Conservation (phyloP, 495 filamentous ascomycete genomes). For the Aspergillus bertholletiae region DNA sequence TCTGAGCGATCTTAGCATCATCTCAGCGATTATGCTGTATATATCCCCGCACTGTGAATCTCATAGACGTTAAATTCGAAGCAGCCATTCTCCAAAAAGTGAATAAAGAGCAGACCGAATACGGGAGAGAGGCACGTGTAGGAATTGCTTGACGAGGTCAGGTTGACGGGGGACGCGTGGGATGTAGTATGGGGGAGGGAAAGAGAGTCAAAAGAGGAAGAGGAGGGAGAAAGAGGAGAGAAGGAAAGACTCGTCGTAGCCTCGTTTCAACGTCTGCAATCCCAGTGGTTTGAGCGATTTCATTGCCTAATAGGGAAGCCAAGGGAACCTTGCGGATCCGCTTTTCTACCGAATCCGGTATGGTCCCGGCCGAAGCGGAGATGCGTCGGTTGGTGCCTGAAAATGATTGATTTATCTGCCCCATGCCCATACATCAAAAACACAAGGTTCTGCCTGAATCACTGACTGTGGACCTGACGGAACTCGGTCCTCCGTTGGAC, state of each 20-base stretch:
- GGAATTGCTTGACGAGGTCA: too few relatives aligned
- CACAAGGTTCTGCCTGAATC: too few relatives aligned
- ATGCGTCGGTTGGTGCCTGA: conserved; percentile 8
- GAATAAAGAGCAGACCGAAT: too few relatives aligned
- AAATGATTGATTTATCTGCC: too few relatives aligned
- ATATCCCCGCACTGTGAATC: not conserved
- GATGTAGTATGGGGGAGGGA: too few relatives aligned
- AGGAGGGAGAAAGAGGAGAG: not conserved
- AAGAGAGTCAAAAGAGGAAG: not conserved
- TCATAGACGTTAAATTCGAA: not conserved
- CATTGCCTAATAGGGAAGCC: conserved; percentile 7
- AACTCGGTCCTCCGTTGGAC: too few relatives aligned
- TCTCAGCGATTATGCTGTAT: not conserved
- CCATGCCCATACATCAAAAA: too few relatives aligned
- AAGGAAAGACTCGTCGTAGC: not conserved
- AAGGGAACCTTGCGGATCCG: not conserved
- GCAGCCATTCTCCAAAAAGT: too few relatives aligned
- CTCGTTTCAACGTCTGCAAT: not conserved
- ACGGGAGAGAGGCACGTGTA: too few relatives aligned
- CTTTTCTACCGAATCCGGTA: not conserved
- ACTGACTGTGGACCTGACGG: too few relatives aligned
- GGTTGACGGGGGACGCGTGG: too few relatives aligned
- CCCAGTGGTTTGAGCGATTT: not conserved
- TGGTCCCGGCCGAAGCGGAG: conserved; percentile 14
- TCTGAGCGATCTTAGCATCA: not conserved